Percentiles rank a stretch among this genome's conserved stretches.
These are phyloP conservation scores for Parastagonospora avenae DNA, from an alignment of 2,329 filamentous ascomycete species.

Conservation along the genomic window DNA sequence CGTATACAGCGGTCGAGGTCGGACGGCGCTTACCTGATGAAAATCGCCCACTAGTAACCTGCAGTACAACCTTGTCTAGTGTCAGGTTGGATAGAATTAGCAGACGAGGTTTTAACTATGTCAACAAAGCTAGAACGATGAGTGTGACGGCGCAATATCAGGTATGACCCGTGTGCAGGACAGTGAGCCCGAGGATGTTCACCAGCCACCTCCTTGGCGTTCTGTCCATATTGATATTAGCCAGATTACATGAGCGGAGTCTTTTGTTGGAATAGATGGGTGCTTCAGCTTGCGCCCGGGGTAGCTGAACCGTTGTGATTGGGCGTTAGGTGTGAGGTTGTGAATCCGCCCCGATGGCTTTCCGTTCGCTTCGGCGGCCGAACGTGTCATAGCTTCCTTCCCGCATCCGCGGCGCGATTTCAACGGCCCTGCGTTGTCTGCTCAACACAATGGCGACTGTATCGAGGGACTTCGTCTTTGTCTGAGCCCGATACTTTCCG, in stretches of 20 bases:
- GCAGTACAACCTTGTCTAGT: conserved; percentile 16
- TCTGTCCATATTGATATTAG: conserved; percentile 40
- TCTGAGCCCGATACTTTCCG: too few species aligned
- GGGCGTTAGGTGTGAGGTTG: conserved; percentile 30
- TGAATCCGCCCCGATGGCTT: conserved; percentile 19
- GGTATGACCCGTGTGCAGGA: conserved; percentile 1
- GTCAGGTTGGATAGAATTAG: conserved; percentile 9
- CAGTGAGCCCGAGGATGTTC: conserved; percentile 4
- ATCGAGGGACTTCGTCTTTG: too few species aligned
- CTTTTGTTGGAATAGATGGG: conserved; percentile 22
- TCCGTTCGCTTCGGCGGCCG: conserved; percentile 18
- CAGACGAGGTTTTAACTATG: conserved; percentile 3
- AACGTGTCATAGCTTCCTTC: conserved; percentile 19
- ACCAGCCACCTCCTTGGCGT: conserved; percentile 41
- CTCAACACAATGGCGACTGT: background rate
- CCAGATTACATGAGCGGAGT: conserved; percentile 39
- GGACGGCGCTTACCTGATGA: conserved; percentile 18
- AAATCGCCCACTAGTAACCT: conserved; percentile 13
- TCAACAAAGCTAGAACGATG: conserved; percentile 5
- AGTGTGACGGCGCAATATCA: conserved; percentile 8
- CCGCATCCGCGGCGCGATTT: conserved; percentile 1
- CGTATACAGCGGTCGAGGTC: conserved; percentile 6
- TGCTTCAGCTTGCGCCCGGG: conserved; percentile 36
- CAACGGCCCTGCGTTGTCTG: background rate
- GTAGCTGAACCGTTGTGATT: conserved; percentile 32